Base-by-base conservation (phyloP, 2,329 filamentous ascomycete species). In the Xylaria sp. region DNA sequence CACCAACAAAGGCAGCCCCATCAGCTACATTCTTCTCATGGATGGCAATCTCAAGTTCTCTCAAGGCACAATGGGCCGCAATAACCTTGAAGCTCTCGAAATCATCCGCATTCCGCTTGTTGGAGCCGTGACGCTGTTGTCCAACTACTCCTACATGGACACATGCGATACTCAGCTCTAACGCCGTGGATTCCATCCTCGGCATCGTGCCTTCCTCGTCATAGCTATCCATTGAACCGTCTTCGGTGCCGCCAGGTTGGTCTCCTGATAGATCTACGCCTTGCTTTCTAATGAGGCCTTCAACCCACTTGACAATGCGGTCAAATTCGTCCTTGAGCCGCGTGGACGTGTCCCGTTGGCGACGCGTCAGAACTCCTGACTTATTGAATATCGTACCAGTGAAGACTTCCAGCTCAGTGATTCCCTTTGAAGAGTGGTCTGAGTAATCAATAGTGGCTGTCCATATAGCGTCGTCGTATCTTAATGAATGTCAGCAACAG, bases 361-460 rank as follows among this genome's bases (percentile, higher is more conserved):
- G 83, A 10, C 79, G 78, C 0, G 83, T 86, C 76, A 87, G 86
- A 0, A 79, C 72, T 0, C 86, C 86, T 0, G 76, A 78, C 69
- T 83, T 85, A 76, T 85, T 88, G 50, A 87, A 77, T n/a, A 89
- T 83, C n/a, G 81, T 83, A 9, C 87, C 87, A 28, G 86, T 86
- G 63, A 88, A 88, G 0, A 86, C 85, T 67, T 89, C 87, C 0
- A 86, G 77, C 73, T 89, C 87, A 0, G 78, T 82, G 8, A 89
- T 78, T 0, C 79, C 78, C 20, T 76, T 76, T 7, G 80, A 79
- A 0, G 85, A 81, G 52, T 86, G 84, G 6, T 86, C 82, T 0
- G 86, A 81, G 55, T 73, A 85, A 2, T 83, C 78, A 65, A 78
- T 76, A 78, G 84, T 86, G n/a, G 79, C 78, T 9, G 76, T 78